A percentile compares a stretch with the other conserved stretches of the same genome.
Conservation (phyloP, 2,329 filamentous ascomycete genomes). For the Ambrosiella cleistominuta region DNA sequence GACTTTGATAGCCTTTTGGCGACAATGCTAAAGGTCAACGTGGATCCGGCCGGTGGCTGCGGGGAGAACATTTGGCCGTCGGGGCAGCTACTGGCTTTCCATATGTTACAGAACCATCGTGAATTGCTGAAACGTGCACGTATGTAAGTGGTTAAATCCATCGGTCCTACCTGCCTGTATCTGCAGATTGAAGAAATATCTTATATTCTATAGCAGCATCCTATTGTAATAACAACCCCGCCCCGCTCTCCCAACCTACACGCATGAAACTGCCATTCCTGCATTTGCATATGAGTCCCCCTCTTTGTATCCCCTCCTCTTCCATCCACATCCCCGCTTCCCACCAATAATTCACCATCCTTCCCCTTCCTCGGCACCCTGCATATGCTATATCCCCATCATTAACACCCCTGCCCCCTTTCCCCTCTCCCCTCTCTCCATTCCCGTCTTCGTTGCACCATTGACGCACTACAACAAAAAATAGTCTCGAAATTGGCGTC, state of each 20-base stretch:
- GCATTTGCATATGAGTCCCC: neutral
- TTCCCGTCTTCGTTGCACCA: neutral
- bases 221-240: neutral
- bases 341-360: no score
- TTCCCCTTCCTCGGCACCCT: neutral
- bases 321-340: no score
- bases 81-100: conserved; percentile 71
- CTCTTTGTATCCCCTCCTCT: neutral
- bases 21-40: conserved; percentile 53
- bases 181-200: no score
- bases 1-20: conserved; percentile 55
- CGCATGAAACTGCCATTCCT: neutral
- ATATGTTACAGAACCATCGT: conserved; percentile 60
- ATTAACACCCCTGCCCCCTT: neutral
- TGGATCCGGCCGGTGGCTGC: conserved; percentile 75
- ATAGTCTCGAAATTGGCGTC: conserved; percentile 75
- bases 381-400: neutral
- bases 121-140: conserved; percentile 45
- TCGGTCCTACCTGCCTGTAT: no score
- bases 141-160: conserved; percentile 41
- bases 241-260: neutral
- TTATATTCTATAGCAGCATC: neutral
- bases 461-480: neutral
- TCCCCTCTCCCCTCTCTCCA: neutral
- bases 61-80: conserved; percentile 92